phyloP scores from a whole-genome alignment of 148 eudicot species.

The Salicornia ramosissima region DNA sequence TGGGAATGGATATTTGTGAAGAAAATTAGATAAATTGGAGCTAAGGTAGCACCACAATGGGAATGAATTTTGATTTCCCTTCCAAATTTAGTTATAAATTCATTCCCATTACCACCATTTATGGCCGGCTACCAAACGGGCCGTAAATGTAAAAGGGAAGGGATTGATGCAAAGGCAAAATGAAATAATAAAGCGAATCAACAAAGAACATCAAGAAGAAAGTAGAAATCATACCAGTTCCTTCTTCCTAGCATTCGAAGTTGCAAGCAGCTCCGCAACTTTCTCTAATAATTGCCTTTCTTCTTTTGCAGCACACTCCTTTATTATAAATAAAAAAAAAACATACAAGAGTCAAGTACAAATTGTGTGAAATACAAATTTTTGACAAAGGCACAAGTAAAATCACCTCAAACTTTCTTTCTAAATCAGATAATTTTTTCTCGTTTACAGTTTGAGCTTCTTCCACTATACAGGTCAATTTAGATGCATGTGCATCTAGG shows the following conservation, averaged over 20 bases:
- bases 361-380: constrained; percentile 11
- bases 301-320: constrained; percentile 94
- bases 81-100: too few species aligned
- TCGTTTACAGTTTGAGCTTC: constrained; percentile 71
- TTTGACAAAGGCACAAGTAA: constrained; percentile 7
- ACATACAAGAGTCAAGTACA: constrained; percentile 7
- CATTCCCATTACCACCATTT: too few species aligned
- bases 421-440: constrained; percentile 72
- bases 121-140: too few species aligned
- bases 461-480: constrained; percentile 70
- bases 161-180: background rate
- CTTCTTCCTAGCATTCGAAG: constrained; percentile 90
- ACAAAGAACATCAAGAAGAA: background rate
- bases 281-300: constrained; percentile 76
- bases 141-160: too few species aligned
- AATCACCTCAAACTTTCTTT: constrained; percentile 84
- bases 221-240: constrained; percentile 51
- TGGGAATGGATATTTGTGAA: too few species aligned
- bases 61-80: too few species aligned
- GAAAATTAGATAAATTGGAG: too few species aligned
- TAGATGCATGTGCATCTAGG: constrained; percentile 71
- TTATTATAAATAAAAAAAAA: constrained; percentile 9
- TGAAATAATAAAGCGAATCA: background rate
- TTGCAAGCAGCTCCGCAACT: constrained; percentile 91
- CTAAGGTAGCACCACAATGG: too few species aligned